Evolutionary conservation across 2,329 filamentous ascomycete genomes (phyloP), one percentile per base, ranked within the genome.

Genomic region (Plenodomus tracheiphilus): DNA sequence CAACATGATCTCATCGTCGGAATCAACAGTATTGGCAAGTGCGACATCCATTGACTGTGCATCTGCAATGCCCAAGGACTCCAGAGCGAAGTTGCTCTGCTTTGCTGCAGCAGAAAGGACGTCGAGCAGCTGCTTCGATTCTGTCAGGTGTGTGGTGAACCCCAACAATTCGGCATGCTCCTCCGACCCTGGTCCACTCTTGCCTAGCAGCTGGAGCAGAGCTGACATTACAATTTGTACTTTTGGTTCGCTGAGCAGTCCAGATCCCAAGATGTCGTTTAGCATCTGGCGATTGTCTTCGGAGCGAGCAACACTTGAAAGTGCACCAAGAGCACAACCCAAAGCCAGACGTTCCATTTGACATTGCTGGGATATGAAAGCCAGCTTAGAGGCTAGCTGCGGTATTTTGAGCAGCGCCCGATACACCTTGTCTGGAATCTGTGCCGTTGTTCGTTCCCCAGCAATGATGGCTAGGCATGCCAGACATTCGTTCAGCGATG

Each of bases 391-490:
- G n/a, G 82, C 75, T 20, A 91, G 74, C 39, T 84, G 77, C 0
- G 82, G 77, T 17, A 88, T 74, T 53, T 84, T 86, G 51, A 90
- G 74, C 4, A 94, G 72, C 9, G 83, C 83, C 68, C 85, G 90
- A 22, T 86, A 81, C 3, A 93, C 85, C 52, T 83, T 83, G 62
- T 80, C 81, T 1, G 89, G 87, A 48, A 96, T 79, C 53, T 83
- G 82, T 52, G 85, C 82, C 3, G 85, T 81, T 2, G 85, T 85
- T 66, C 89, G 85, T 70, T 91, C 87, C 66, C 96, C 89, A 1
- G 90, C 88, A 36, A 97, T 77, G 17, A 96, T 85, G 3, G 89
- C 85, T 44, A 97, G 75, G 65, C 89, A 95, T 11, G 90, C 85
- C 1, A 97, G 79, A 10, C 86, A 91, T 15, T 89, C 84, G 16